Percentiles rank a stretch among this genome's conserved stretches.
Evolutionary conservation across 495 filamentous ascomycete genomes (phyloP).

Genomic region (Hypoxylon rickii): DNA sequence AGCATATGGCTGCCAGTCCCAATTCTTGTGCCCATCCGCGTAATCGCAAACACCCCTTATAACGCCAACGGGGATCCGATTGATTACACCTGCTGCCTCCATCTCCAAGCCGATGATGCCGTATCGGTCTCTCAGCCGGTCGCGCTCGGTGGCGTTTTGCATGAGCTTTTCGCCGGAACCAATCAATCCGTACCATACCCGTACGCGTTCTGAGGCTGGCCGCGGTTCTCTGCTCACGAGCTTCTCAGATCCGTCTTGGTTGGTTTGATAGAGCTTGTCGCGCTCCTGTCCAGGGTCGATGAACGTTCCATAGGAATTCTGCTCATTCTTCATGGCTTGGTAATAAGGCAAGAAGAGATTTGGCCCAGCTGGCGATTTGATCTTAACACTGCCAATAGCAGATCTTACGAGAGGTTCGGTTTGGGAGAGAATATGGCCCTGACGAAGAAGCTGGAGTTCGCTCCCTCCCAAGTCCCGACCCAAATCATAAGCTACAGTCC

Average conservation of each 20-base stretch:
- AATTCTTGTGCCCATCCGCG: constrained; percentile 45
- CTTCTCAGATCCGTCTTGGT: constrained; percentile 5
- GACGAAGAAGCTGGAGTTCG: constrained; percentile 30
- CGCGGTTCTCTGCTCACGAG: constrained; percentile 19
- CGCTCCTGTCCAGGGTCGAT: constrained; percentile 35
- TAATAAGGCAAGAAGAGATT: constrained; percentile 29
- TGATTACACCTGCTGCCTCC: constrained; percentile 38
- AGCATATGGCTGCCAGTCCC: constrained; percentile 45
- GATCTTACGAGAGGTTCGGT: constrained; percentile 33
- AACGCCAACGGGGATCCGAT: constrained; percentile 37
- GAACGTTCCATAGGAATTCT: constrained; percentile 23
- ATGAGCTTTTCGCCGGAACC: constrained; percentile 39
- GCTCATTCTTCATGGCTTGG: constrained; percentile 25
- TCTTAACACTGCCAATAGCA: constrained; percentile 32
- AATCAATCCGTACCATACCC: constrained; percentile 39
- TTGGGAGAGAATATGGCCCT: constrained; percentile 27
- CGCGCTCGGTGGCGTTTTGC: constrained; percentile 30
- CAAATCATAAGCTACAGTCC: constrained; percentile 37
- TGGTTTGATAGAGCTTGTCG: constrained; percentile 24
- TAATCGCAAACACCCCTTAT: constrained; percentile 51
- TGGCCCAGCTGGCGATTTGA: constrained; percentile 6
- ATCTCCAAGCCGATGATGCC: constrained; percentile 37
- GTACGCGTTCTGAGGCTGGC: constrained; percentile 18
- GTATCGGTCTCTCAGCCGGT: constrained; percentile 33
- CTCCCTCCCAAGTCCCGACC: constrained; percentile 27